Evolutionary conservation across 2,329 filamentous ascomycete genomes (phyloP), one percentile per base, ranked within the genome.

Genomic region (Ceratocystis lukuohia): DNA sequence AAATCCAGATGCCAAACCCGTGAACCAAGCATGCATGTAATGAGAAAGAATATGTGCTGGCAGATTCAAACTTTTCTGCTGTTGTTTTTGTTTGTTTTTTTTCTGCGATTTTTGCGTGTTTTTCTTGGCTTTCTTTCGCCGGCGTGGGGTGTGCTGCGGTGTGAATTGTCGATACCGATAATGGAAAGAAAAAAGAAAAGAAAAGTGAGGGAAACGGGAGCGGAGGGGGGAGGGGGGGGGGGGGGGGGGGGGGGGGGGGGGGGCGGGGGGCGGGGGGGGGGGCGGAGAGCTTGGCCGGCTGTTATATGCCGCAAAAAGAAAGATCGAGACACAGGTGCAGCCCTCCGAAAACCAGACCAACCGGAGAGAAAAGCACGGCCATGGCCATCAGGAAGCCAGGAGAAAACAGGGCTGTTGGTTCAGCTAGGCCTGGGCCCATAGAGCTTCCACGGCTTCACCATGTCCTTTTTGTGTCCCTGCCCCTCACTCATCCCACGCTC

Each of bases 1-100:
- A 56, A 56, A 56, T 25, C 50, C 50, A 56, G 22, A 56, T 56
- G 50, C 50, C 50, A 56, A 56, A 56, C 50, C 50, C 50, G 22
- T 56, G 22, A 56, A 56, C 50, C 50, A 56, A 56, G 50, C 50
- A 56, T 56, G 50, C 50, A 56, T 56, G 50, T 25, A 56, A 56
- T 56, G 50, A 56, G 50, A 56, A 37, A 56, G 20, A 56, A 22
- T 56, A 56, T 56, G n/a, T 56, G 50, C 50, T 25, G 22, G 25
- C 50, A 56, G n/a, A 56, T 56, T 22, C 17, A 30, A 56, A 28
- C 50, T 56, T 56, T 56, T 56, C 50, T 56, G 50, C 28, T 48
- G n/a, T 50, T 50, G 8, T 64, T 53, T 33, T n/a, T 20, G 25
- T 64, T 56, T 28, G n/a, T 17, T 50, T 53, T 53, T 17, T 50